Evolutionary conservation across 1,139 yeast genomes (phyloP), one percentile per base, ranked within the genome.

Genomic region (Diutina neorugosa): DNA sequence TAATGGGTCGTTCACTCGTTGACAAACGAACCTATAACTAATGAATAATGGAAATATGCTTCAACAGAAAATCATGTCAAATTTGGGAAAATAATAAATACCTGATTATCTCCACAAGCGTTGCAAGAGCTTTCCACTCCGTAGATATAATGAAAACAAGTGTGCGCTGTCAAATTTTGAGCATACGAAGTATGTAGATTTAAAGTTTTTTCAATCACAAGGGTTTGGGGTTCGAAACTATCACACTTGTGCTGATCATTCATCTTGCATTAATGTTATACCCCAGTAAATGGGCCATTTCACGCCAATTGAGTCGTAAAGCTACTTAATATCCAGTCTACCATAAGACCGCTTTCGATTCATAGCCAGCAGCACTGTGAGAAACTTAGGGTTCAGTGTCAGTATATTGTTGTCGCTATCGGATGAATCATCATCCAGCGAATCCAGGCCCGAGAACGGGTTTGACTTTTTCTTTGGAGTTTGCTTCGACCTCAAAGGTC

Each of bases 301-400:
- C 4, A 23, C 4, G 25, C 25, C 14, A 31, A 11, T 31, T n/a
- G 16, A 31, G 14, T 4, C 12, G 12, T 14, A 14, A 11, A 31
- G 25, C n/a, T 31, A 31, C 12, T 31, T 31, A 14, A n/a, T 11
- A 11, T 31, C 48, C 14, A 44, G 25, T 44, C 25, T 44, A 4
- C 48, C 48, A 23, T 14, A 21, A 21, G 48, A 44, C 18, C 48
- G n/a, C 19, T 44, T 44, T 4, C 48, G 48, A 44, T 44, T 44
- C n/a, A 44, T 20, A 3, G 48, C 48, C 19, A 27, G 31, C 48
- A 44, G 48, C 19, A 21, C 25, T n/a, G 48, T 44, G 16, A 44
- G 48, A 21, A 44, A 44, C 18, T 44, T 44, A 19, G 48, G 48
- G 14, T 44, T 19, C 23, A 25, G 23, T 31, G 9, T 31, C n/a